These are phyloP conservation scores for Yarrowia osloensis DNA, from an alignment of 805 yeast genomes.

Conservation along the genomic window DNA sequence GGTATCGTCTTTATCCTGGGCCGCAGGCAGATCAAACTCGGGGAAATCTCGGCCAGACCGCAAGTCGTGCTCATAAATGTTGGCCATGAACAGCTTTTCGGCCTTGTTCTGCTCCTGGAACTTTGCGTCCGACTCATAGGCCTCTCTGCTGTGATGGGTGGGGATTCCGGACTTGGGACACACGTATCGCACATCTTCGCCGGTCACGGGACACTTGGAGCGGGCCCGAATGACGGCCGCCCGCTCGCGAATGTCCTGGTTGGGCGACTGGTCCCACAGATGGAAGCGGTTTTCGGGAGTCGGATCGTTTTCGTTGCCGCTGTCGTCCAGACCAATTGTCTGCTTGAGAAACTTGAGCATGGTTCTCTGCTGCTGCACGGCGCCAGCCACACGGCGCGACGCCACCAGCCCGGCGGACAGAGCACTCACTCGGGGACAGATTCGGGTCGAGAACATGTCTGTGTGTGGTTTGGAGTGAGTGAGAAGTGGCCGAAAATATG, in stretches of 20 bases:
- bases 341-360: slow-evolving; percentile 35
- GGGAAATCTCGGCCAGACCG: slow-evolving; percentile 93
- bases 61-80: slow-evolving; percentile 90
- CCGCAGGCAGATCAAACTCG: slow-evolving; percentile 89
- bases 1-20: slow-evolving; percentile 68
- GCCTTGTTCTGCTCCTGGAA: slow-evolving; percentile 70
- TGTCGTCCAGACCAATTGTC: slow-evolving; percentile 61
- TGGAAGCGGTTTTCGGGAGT: slow-evolving; percentile 73
- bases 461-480: slow-evolving; percentile 10
- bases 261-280: slow-evolving; percentile 91
- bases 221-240: slow-evolving; percentile 87
- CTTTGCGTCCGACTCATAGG: slow-evolving; percentile 78
- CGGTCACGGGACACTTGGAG: slow-evolving; percentile 90
- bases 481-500: slow-evolving; percentile 20
- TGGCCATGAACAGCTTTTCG: slow-evolving; percentile 79
- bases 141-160: slow-evolving; percentile 86
- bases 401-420: too few relatives aligned
- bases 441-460: slow-evolving; percentile 30
- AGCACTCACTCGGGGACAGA: slow-evolving; percentile 29
- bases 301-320: slow-evolving; percentile 61
- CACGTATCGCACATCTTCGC: slow-evolving; percentile 73
- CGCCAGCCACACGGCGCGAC: slow-evolving; percentile 18
- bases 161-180: slow-evolving; percentile 97
- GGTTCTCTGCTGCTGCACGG: slow-evolving; percentile 28
- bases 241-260: slow-evolving; percentile 80